Conservation (phyloP, 192 early-diverging fungal genomes). For the Coemansia sp. region DNA sequence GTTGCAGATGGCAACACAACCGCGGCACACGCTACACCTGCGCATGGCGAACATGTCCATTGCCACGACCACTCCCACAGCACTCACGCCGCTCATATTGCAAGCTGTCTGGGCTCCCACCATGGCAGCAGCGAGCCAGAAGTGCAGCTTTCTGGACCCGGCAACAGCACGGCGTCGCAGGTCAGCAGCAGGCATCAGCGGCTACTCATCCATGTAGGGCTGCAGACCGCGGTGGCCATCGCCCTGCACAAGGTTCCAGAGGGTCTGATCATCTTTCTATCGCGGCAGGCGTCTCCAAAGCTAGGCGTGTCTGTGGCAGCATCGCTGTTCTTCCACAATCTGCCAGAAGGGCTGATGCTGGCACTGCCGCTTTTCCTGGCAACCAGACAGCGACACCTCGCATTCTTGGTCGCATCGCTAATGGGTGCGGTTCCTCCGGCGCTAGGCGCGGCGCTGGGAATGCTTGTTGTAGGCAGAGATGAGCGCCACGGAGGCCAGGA, state of each 20-base stretch:
- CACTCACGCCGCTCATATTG: neutral
- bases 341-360: conserved; percentile 55
- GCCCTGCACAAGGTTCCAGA: conserved; percentile 56
- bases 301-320: conserved; percentile 44
- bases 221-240: conserved; percentile 53
- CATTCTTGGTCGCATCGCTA: conserved; percentile 30
- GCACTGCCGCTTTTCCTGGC: conserved; percentile 51
- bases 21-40: too few relatives aligned
- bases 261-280: conserved; percentile 50
- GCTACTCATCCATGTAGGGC: conserved; percentile 37
- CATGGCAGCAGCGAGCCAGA: conserved; percentile 10
- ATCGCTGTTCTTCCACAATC: conserved; percentile 53
- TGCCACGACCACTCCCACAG: neutral
- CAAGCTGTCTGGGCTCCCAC: neutral
- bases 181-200: conserved; percentile 37
- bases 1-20: neutral
- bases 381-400: conserved; percentile 29
- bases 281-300: conserved; percentile 37
- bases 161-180: conserved; percentile 23
- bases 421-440: conserved; percentile 46
- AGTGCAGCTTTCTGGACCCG: conserved; percentile 14
- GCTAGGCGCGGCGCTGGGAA: conserved; percentile 33
- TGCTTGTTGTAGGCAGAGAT: conserved; percentile 26
- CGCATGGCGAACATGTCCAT: too few relatives aligned
- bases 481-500: conserved; percentile 6